Conservation (phyloP, 2,329 filamentous ascomycete species). For the Sporothrix dimorphospora region DNA sequence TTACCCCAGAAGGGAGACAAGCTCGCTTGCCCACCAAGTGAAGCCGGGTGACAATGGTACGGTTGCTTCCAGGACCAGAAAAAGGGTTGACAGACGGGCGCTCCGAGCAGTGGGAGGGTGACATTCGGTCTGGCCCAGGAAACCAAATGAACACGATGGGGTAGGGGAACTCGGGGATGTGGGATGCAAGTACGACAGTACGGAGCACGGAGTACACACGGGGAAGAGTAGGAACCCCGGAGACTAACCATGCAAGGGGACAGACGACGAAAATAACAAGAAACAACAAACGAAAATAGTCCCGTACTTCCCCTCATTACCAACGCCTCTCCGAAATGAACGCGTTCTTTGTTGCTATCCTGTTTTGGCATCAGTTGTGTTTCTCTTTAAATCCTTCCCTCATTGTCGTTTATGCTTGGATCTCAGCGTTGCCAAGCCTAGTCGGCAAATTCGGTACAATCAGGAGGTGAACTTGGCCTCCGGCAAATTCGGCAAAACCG, state of each 20-base stretch:
- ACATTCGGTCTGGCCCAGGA: background rate
- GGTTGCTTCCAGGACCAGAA: background rate
- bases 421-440: background rate
- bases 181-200: background rate
- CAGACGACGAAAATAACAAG: background rate
- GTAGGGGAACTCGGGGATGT: background rate
- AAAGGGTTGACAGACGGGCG: background rate
- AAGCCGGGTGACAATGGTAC: no score
- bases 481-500: conserved; percentile 7
- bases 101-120: background rate
- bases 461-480: background rate
- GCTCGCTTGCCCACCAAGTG: background rate
- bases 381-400: no score
- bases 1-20: background rate
- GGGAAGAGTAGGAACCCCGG: background rate
- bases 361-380: background rate
- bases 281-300: background rate
- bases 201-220: background rate
- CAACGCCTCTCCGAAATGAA: background rate
- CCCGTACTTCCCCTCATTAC: background rate
- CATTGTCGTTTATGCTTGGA: background rate
- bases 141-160: background rate
- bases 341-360: background rate
- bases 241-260: background rate
- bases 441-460: conserved; percentile 18